Conservation (phyloP, 257 asterid genomes). For the Leptodermis oblonga region DNA sequence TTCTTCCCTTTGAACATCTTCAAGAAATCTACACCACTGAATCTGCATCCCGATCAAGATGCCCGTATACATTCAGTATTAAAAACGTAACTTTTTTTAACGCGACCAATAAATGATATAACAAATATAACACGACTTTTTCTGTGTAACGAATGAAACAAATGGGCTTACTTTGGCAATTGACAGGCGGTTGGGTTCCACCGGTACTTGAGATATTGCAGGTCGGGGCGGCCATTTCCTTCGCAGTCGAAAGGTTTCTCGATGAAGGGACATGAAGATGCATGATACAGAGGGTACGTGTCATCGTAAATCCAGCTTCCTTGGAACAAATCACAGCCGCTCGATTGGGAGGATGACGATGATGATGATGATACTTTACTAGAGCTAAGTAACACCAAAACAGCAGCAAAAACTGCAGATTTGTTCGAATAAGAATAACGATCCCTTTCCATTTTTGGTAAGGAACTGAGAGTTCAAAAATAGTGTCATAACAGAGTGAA, state of each 20-base stretch:
- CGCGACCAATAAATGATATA: neutral
- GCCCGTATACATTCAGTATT: no score
- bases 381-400: neutral
- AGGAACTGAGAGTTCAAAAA: neutral
- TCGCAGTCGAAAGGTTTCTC: conserved; percentile 57
- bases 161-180: conserved; percentile 49
- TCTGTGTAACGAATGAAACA: no score
- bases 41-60: conserved; percentile 42
- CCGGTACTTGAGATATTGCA: conserved; percentile 50
- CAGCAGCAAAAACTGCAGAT: neutral
- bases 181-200: conserved; percentile 65
- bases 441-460: conserved; percentile 7
- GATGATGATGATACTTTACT: neutral
- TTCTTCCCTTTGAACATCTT: conserved; percentile 54
- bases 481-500: neutral
- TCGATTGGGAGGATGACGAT: conserved; percentile 8
- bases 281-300: conserved; percentile 41
- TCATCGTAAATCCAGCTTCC: conserved; percentile 61
- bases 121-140: no score
- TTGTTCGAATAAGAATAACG: neutral
- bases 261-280: conserved; percentile 54
- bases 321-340: conserved; percentile 46
- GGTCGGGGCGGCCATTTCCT: conserved; percentile 62
- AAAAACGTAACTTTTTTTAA: neutral
- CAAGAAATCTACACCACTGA: conserved; percentile 49